A percentile compares a stretch with the other conserved stretches of the same genome.
These are phyloP conservation scores for Ganoderma resinaceum DNA, from an alignment of 1,284 basidiomycete genomes.

Conservation along the genomic window DNA sequence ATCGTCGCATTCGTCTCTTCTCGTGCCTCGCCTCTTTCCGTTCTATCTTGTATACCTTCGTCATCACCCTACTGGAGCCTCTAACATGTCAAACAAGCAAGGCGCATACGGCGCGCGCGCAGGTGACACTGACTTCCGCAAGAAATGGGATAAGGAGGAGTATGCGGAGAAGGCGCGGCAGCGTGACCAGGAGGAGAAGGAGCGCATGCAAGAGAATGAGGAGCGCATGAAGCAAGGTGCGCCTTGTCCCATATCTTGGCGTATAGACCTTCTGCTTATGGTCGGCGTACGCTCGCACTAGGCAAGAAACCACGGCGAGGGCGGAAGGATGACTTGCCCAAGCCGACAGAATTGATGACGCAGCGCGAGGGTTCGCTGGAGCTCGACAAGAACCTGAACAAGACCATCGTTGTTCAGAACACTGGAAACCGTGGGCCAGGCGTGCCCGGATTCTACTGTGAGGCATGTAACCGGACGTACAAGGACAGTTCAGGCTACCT, in stretches of 20 bases:
- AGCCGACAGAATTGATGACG: constrained; percentile 90
- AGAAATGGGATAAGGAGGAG: constrained; percentile 90
- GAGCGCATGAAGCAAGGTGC: constrained; percentile 82
- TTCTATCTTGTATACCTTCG: background rate
- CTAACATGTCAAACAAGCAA: constrained; percentile 62
- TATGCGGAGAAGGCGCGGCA: constrained; percentile 79
- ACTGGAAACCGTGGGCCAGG: constrained; percentile 81
- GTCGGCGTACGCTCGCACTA: constrained; percentile 40
- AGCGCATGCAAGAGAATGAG: constrained; percentile 87
- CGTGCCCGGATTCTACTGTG: constrained; percentile 93
- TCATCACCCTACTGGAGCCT: background rate
- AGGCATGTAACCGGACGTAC: constrained; percentile 88
- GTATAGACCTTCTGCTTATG: background rate
- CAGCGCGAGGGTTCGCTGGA: constrained; percentile 83
- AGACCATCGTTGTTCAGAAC: constrained; percentile 91
- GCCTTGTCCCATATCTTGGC: constrained; percentile 24
- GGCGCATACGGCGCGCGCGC: constrained; percentile 70
- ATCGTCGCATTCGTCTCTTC: background rate
- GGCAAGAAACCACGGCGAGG: constrained; percentile 83
- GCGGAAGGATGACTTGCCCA: constrained; percentile 74
- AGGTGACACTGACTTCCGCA: constrained; percentile 77
- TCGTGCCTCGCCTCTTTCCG: too few species aligned
- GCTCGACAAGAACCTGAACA: constrained; percentile 90
- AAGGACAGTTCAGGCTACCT: constrained; percentile 95
- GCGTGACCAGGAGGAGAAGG: constrained; percentile 78